A percentile compares a stretch with the other conserved stretches of the same genome.
Evolutionary conservation across 163 green algal species (phyloP).

Genomic region (Scenedesmus sp.): DNA sequence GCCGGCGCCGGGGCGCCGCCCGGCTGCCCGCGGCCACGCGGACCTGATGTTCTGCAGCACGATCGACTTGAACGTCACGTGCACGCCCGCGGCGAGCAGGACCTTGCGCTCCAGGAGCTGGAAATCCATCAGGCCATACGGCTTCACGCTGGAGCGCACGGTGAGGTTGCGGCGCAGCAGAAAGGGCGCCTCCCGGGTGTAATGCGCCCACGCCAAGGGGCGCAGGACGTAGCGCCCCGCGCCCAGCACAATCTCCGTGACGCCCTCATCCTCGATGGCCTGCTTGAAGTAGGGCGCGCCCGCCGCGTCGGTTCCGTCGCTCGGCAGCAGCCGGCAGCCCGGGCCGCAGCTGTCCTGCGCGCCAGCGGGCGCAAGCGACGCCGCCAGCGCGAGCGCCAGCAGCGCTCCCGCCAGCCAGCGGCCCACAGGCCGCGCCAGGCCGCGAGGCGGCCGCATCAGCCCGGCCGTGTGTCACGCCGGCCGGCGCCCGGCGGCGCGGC

Average conservation of each 20-base stretch:
- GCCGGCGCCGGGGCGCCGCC: too few relatives aligned
- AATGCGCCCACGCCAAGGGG: background rate
- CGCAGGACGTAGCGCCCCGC: background rate
- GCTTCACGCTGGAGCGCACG: background rate
- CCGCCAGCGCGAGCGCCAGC: too few relatives aligned
- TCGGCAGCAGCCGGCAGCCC: background rate
- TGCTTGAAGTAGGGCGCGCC: background rate
- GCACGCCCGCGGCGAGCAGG: background rate
- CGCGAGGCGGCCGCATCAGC: too few relatives aligned
- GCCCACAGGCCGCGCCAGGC: too few relatives aligned
- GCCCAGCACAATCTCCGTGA: constrained; percentile 7
- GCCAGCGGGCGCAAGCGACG: too few relatives aligned
- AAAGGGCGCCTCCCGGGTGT: background rate
- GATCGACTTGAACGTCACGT: background rate
- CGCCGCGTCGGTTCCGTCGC: background rate
- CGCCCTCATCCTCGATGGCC: background rate
- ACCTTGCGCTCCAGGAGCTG: constrained; percentile 17
- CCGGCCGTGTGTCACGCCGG: background rate
- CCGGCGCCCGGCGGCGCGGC: background rate
- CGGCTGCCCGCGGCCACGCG: too few relatives aligned
- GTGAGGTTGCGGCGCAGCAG: constrained; percentile 19
- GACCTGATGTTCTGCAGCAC: constrained; percentile 26
- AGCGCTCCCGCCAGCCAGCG: too few relatives aligned
- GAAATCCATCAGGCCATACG: constrained; percentile 23
- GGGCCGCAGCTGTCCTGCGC: too few relatives aligned